Conservation (phyloP, 106 monocot species). For the Acanthochlamys bracteata region DNA sequence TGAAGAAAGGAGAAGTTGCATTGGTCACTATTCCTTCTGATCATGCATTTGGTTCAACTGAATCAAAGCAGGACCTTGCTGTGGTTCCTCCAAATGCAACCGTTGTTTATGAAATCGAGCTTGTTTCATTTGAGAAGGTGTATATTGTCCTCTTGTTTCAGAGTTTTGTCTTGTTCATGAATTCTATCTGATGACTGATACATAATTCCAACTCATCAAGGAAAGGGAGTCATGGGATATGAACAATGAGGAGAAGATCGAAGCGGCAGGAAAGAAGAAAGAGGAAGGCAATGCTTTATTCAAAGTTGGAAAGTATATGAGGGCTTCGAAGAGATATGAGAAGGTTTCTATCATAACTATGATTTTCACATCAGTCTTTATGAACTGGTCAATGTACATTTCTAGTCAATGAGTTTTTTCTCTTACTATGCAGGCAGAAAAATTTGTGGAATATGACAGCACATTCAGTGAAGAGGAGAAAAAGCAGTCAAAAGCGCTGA, state of each 20-base stretch:
- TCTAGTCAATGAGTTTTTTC: neutral
- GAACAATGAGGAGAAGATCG: slow-evolving; percentile 53
- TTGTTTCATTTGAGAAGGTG: slow-evolving; percentile 87
- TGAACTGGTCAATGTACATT: neutral
- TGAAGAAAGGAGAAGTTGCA: slow-evolving; percentile 96
- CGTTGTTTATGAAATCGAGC: slow-evolving; percentile 69
- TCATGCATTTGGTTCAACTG: slow-evolving; percentile 50
- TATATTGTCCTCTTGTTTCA: neutral
- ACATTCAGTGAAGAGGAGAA: slow-evolving; percentile 61
- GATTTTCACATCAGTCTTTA: neutral
- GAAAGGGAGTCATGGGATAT: slow-evolving; percentile 78
- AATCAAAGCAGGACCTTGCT: slow-evolving; percentile 68
- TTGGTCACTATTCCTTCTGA: slow-evolving; percentile 76
- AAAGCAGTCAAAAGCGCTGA: slow-evolving; percentile 35
- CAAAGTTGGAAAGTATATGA: slow-evolving; percentile 43
- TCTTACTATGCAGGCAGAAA: slow-evolving; percentile 22
- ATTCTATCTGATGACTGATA: neutral
- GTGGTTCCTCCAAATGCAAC: slow-evolving; percentile 72
- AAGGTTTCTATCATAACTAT: slow-evolving; percentile 21
- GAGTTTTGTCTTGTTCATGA: neutral
- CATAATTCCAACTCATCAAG: slow-evolving; percentile 11
- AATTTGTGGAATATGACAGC: slow-evolving; percentile 39
- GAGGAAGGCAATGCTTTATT: slow-evolving; percentile 54
- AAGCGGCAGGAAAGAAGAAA: slow-evolving; percentile 49
- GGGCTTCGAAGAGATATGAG: slow-evolving; percentile 60